These are phyloP conservation scores for Mycena galopus DNA, from an alignment of 768 basidiomycete species.

Conservation along the genomic window DNA sequence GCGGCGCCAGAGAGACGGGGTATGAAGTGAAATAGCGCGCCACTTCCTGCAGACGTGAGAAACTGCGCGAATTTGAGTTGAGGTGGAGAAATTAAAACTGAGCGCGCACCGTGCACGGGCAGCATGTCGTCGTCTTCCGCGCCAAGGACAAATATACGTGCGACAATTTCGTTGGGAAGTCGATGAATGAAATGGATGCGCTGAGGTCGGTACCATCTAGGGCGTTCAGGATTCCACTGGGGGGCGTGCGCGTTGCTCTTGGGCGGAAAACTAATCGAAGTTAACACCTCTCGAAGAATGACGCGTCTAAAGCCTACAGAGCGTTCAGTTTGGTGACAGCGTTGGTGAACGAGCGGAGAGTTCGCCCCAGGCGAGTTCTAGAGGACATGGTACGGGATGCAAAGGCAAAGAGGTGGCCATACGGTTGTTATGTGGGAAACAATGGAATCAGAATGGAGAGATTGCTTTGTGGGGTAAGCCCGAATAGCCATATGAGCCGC, in stretches of 20 bases:
- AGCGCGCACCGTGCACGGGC: constrained; percentile 44
- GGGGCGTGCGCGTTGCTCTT: constrained; percentile 15
- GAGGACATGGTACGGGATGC: constrained; percentile 25
- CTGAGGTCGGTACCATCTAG: constrained; percentile 34
- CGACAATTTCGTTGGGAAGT: constrained; percentile 75
- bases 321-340: constrained; percentile 21
- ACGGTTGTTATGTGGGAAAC: constrained; percentile 5
- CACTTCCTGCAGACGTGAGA: constrained; percentile 80
- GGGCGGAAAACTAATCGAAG: constrained; percentile 22
- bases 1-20: constrained; percentile 75
- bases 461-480: constrained; percentile 30
- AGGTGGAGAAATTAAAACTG: neutral
- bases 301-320: constrained; percentile 23
- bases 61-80: constrained; percentile 53
- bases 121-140: constrained; percentile 68
- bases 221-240: constrained; percentile 15
- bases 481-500: constrained; percentile 30
- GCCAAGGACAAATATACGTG: constrained; percentile 73
- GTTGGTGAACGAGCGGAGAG: constrained; percentile 20
- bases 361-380: constrained; percentile 15
- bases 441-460: constrained; percentile 33
- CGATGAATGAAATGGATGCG: constrained; percentile 64
- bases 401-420: neutral
- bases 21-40: constrained; percentile 71
- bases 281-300: neutral